phyloP scores from a whole-genome alignment of 2,329 filamentous ascomycete species.

The Aschersonia sp. region DNA sequence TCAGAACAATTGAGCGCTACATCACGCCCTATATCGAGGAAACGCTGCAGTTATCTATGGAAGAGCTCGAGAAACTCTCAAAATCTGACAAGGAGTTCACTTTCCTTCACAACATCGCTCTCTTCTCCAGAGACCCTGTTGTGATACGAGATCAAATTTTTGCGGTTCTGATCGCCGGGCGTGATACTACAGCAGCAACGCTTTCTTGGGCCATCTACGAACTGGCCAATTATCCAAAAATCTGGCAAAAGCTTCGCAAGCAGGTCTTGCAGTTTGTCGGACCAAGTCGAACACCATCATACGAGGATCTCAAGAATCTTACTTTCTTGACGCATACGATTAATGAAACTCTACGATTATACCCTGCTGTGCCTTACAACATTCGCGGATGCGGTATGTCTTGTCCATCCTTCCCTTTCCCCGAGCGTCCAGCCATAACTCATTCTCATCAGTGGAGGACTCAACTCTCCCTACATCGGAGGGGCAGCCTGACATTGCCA shows the following conservation, averaged over 20 bases:
- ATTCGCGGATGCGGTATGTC: constrained; percentile 30
- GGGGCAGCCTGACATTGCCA: constrained; percentile 45
- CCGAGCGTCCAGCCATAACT: neutral
- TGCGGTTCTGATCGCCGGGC: constrained; percentile 67
- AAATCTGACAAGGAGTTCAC: constrained; percentile 64
- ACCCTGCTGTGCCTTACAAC: constrained; percentile 69
- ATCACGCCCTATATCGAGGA: constrained; percentile 65
- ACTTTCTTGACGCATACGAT: constrained; percentile 62
- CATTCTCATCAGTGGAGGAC: constrained; percentile 39
- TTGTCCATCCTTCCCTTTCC: neutral
- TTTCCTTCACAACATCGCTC: constrained; percentile 74
- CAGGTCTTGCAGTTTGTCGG: constrained; percentile 61
- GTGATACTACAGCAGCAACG: constrained; percentile 74
- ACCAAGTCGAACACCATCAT: constrained; percentile 46
- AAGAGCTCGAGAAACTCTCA: constrained; percentile 53
- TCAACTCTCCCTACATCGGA: constrained; percentile 55
- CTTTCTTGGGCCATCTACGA: constrained; percentile 77
- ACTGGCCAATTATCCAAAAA: constrained; percentile 53
- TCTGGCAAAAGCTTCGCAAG: constrained; percentile 52
- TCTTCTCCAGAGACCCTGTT: constrained; percentile 56
- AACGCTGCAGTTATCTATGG: constrained; percentile 50
- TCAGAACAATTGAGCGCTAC: constrained; percentile 61
- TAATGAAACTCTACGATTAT: constrained; percentile 64
- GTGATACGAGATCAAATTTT: constrained; percentile 77
- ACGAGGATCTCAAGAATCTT: constrained; percentile 75